Evolutionary conservation across 2,329 filamentous ascomycete species (phyloP).

Genomic region (Colletotrichum sp.): DNA sequence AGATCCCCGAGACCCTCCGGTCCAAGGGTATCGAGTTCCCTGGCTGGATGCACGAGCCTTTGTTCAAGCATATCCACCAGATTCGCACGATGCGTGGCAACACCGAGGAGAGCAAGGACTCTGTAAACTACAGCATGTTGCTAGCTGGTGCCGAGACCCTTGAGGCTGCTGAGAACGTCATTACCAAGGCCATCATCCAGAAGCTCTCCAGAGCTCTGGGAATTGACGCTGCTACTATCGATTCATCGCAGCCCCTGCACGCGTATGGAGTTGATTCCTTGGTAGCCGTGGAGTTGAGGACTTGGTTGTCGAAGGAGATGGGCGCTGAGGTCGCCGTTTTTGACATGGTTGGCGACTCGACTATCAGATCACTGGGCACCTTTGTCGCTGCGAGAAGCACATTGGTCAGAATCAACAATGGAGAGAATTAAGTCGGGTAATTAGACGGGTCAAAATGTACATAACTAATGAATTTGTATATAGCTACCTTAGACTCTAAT

Average conservation of each 20-base stretch:
- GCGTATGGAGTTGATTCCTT: neutral
- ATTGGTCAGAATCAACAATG: neutral
- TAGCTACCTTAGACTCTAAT: too few relatives aligned
- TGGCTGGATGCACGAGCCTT: neutral
- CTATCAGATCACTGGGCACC: neutral
- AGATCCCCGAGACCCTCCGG: neutral
- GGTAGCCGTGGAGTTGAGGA: neutral
- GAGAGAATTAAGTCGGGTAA: neutral
- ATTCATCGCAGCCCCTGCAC: constrained; percentile 26
- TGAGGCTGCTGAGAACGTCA: constrained; percentile 24
- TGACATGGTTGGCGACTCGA: neutral
- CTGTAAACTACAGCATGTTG: neutral
- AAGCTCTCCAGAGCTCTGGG: neutral
- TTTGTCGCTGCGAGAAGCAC: neutral
- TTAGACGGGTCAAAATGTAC: neutral
- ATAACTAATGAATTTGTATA: neutral
- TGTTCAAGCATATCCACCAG: neutral
- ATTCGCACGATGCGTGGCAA: neutral
- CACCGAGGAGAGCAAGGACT: neutral
- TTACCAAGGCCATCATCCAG: neutral
- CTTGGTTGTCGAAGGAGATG: neutral
- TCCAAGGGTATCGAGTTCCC: neutral
- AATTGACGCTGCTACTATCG: constrained; percentile 9
- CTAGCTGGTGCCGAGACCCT: neutral
- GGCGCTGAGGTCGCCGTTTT: neutral